Evolutionary conservation across 192 early-diverging fungal genomes (phyloP).

Genomic region (Gigaspora rosea): DNA sequence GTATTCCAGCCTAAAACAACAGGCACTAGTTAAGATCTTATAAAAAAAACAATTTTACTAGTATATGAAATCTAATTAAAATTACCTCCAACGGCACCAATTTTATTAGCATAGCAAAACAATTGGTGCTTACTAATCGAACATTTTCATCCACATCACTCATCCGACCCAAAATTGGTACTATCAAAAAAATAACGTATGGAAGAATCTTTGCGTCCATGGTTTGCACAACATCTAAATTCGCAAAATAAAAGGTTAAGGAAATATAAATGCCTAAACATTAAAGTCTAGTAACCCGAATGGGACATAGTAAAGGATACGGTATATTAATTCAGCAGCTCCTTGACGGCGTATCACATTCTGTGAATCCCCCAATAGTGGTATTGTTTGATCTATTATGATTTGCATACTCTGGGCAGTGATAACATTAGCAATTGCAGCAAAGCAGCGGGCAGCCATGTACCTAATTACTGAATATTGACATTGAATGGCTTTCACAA

Average conservation of each 20-base stretch:
- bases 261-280: background rate
- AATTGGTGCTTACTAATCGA: slow-evolving; percentile 86
- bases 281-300: too few relatives aligned
- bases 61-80: background rate
- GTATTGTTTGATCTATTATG: slow-evolving; percentile 77
- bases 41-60: background rate
- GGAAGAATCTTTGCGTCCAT: slow-evolving; percentile 85
- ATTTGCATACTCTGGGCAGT: slow-evolving; percentile 75
- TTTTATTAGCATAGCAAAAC: slow-evolving; percentile 94
- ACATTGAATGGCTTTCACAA: slow-evolving; percentile 65
- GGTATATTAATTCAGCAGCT: slow-evolving; percentile 69
- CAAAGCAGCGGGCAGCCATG: slow-evolving; percentile 77
- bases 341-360: slow-evolving; percentile 79
- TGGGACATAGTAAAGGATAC: slow-evolving; percentile 4
- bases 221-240: slow-evolving; percentile 77
- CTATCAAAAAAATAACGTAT: slow-evolving; percentile 97
- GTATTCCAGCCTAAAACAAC: slow-evolving; percentile 67
- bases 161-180: slow-evolving; percentile 96
- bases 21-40: background rate
- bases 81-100: slow-evolving; percentile 86
- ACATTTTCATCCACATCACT: slow-evolving; percentile 91
- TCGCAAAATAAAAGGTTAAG: slow-evolving; percentile 20
- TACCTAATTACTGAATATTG: slow-evolving; percentile 75
- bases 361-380: slow-evolving; percentile 72
- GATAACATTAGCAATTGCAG: slow-evolving; percentile 67